phyloP scores from a whole-genome alignment of 2,329 filamentous ascomycete species.

The Plectosphaerella plurivora region DNA sequence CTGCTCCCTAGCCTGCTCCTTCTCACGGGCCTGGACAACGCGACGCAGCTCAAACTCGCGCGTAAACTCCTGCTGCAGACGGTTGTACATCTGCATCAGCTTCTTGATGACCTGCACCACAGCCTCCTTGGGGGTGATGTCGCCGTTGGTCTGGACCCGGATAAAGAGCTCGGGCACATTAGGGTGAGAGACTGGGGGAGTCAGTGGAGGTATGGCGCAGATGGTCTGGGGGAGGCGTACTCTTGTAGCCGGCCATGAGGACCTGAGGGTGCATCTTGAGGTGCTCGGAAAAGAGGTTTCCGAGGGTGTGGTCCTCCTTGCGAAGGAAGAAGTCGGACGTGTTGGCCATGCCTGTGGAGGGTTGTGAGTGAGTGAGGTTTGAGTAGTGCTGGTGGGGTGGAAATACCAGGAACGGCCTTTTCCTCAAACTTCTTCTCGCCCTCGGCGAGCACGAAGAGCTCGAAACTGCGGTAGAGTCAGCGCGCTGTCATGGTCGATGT shows the following conservation, averaged over 20 bases:
- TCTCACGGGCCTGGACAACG: constrained; percentile 60
- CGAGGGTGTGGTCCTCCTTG: constrained; percentile 96
- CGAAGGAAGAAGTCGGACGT: constrained; percentile 93
- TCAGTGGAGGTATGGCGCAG: constrained; percentile 9
- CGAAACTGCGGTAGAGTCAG: constrained; percentile 60
- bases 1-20: constrained; percentile 32
- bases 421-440: constrained; percentile 93
- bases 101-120: constrained; percentile 76
- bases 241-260: constrained; percentile 88
- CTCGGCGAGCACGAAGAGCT: constrained; percentile 82
- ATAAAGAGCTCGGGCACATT: constrained; percentile 62
- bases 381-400: neutral
- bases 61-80: constrained; percentile 81
- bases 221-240: constrained; percentile 35
- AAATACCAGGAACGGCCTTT: constrained; percentile 80
- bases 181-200: constrained; percentile 46
- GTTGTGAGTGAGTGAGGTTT: neutral
- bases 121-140: constrained; percentile 82
- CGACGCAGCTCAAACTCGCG: constrained; percentile 88
- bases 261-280: constrained; percentile 82
- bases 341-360: constrained; percentile 72
- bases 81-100: constrained; percentile 75
- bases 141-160: constrained; percentile 88
- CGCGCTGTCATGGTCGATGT: too few relatives aligned
- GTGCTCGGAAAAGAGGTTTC: constrained; percentile 81